phyloP scores from a whole-genome alignment of 352 stramenopile genomes.

The Globisporangium middletonii region DNA sequence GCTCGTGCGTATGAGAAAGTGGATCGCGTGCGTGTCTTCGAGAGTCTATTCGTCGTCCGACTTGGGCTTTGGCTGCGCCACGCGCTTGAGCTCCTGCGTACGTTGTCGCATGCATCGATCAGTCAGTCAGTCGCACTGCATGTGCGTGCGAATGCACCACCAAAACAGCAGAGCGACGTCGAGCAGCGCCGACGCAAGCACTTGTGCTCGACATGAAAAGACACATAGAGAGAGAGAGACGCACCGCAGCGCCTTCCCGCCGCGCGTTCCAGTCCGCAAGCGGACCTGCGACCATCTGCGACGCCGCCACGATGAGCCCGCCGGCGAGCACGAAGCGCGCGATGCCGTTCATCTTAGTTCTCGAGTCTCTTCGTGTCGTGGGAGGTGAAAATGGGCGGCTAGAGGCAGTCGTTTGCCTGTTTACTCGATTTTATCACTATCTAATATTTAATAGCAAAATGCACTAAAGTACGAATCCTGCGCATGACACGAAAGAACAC shows the following conservation, averaged over 20 bases:
- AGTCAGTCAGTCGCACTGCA: too few relatives aligned
- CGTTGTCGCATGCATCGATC: too few relatives aligned
- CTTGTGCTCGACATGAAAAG: too few relatives aligned
- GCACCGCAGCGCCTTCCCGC: constrained; percentile 56
- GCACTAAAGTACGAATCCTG: too few relatives aligned
- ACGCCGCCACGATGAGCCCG: constrained; percentile 61
- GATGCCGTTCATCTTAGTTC: constrained; percentile 56
- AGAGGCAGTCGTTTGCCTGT: too few relatives aligned
- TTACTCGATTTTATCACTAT: too few relatives aligned
- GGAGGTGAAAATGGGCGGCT: too few relatives aligned
- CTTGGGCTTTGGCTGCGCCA: constrained; percentile 44
- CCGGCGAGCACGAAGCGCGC: constrained; percentile 66
- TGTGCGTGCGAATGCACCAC: not conserved
- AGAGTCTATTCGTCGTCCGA: constrained; percentile 41
- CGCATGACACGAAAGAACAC: not conserved
- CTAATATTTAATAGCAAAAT: too few relatives aligned
- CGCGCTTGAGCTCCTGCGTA: constrained; percentile 58
- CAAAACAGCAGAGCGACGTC: not conserved
- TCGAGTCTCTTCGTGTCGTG: not conserved
- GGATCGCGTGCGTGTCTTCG: not conserved
- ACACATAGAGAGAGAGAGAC: constrained; percentile 2
- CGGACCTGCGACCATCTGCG: constrained; percentile 57
- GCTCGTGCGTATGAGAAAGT: too few relatives aligned
- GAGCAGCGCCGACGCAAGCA: too few relatives aligned
- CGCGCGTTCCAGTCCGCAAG: constrained; percentile 73